phyloP scores from a whole-genome alignment of 176 grass and related monocot genomes.

The Oryza meyeriana region DNA sequence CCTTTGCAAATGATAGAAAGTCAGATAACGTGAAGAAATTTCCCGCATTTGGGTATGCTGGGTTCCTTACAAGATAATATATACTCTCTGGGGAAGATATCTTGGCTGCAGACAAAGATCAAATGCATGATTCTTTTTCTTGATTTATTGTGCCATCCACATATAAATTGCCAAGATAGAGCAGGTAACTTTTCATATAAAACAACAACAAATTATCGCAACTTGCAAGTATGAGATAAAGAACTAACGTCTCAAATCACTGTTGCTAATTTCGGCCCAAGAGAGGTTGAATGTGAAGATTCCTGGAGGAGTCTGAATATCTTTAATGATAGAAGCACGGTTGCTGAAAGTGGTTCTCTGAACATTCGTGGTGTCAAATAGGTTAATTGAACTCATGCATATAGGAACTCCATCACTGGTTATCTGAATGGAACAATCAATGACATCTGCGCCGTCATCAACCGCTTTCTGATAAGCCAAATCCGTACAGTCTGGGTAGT shows the following conservation, averaged over 20 bases:
- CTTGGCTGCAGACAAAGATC: constrained; percentile 43
- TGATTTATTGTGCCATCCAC: not conserved
- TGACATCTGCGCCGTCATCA: constrained; percentile 71
- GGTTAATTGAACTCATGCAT: constrained; percentile 84
- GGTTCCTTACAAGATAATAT: constrained; percentile 51
- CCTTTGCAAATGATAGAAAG: constrained; percentile 56
- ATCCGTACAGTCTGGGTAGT: constrained; percentile 79
- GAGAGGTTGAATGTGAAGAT: constrained; percentile 89
- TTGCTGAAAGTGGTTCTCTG: constrained; percentile 38
- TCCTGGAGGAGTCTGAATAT: constrained; percentile 31
- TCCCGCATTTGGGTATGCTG: constrained; percentile 47
- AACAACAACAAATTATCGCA: constrained; percentile 8
- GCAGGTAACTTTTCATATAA: not conserved
- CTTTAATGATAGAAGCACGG: constrained; percentile 18
- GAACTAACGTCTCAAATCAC: constrained; percentile 59
- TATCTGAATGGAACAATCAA: constrained; percentile 84
- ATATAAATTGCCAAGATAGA: not conserved
- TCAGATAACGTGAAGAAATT: constrained; percentile 67
- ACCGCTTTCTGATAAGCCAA: constrained; percentile 62
- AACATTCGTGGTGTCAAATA: constrained; percentile 53
- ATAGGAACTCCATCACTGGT: constrained; percentile 55
- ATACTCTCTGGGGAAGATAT: constrained; percentile 47
- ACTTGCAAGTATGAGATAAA: not conserved
- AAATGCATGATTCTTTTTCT: constrained; percentile 1
- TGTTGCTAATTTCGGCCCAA: constrained; percentile 52